Conservation (phyloP, 192 early-diverging fungal species). For the Backusella tarrabulga region DNA sequence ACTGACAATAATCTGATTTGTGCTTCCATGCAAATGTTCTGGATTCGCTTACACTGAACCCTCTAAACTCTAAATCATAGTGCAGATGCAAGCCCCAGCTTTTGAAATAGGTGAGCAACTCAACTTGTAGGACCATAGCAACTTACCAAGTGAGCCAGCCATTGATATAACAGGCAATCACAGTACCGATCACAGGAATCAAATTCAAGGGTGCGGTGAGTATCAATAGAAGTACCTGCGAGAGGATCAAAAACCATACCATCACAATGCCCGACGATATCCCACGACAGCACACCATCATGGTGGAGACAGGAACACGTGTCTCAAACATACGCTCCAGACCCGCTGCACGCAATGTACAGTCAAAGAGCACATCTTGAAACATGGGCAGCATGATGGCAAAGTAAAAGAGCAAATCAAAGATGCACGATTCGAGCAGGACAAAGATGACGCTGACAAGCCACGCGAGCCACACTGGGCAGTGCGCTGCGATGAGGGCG, state of each 20-base stretch:
- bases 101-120: no score
- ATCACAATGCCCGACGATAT: constrained; percentile 37
- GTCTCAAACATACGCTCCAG: constrained; percentile 42
- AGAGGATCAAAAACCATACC: constrained; percentile 26
- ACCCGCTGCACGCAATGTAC: constrained; percentile 44
- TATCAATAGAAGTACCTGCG: no score
- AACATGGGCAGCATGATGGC: constrained; percentile 56
- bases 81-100: constrained; percentile 52
- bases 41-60: constrained; percentile 42
- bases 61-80: constrained; percentile 55
- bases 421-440: constrained; percentile 50
- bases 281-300: constrained; percentile 44
- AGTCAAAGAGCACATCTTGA: constrained; percentile 59
- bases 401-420: constrained; percentile 52
- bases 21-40: constrained; percentile 43
- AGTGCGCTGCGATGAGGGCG: constrained; percentile 45
- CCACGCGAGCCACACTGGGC: constrained; percentile 64
- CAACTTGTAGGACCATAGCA: no score
- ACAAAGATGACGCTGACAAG: constrained; percentile 57
- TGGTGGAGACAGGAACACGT: constrained; percentile 31
- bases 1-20: constrained; percentile 22
- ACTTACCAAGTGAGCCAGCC: constrained; percentile 46
- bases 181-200: constrained; percentile 56
- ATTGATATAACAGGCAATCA: constrained; percentile 46
- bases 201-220: constrained; percentile 55